Evolutionary conservation across 2,329 filamentous ascomycete genomes (phyloP).

Genomic region (Hymenoscyphus albidus): DNA sequence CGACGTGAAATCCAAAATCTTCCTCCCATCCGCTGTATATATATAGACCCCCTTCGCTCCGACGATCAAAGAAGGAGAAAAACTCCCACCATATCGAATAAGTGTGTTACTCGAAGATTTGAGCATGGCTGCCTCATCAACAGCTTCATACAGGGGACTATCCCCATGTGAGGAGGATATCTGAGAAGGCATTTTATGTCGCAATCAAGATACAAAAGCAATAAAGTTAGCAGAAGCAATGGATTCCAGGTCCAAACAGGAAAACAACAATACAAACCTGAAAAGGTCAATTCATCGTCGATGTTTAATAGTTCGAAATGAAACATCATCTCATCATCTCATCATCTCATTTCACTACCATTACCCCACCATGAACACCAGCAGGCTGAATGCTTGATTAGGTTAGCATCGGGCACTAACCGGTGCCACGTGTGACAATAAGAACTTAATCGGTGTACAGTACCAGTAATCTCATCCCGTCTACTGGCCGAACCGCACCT

Average conservation of each 20-base stretch:
- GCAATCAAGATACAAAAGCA: not conserved
- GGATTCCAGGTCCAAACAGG: not conserved
- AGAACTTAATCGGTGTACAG: not conserved
- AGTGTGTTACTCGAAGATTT: constrained; percentile 15
- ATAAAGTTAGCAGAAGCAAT: not conserved
- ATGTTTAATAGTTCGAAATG: not conserved
- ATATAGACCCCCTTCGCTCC: constrained; percentile 33
- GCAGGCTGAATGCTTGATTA: not conserved
- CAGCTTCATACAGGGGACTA: constrained; percentile 14
- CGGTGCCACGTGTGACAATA: not conserved
- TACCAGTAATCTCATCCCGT: not conserved
- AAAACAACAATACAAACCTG: not conserved
- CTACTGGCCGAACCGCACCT: not conserved
- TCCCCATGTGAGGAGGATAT: not conserved
- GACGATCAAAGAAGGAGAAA: constrained; percentile 24
- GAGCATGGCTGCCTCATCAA: constrained; percentile 17
- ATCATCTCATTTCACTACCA: not conserved
- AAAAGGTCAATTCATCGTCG: not conserved
- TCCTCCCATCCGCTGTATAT: constrained; percentile 41
- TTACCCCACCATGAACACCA: not conserved
- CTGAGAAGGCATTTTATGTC: not conserved
- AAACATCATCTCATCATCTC: not conserved
- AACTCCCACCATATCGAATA: constrained; percentile 24
- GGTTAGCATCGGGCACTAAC: not conserved
- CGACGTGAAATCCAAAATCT: constrained; percentile 56